Evolutionary conservation across 2,329 filamentous ascomycete genomes (phyloP).

Genomic region (Epichloe hybrida): DNA sequence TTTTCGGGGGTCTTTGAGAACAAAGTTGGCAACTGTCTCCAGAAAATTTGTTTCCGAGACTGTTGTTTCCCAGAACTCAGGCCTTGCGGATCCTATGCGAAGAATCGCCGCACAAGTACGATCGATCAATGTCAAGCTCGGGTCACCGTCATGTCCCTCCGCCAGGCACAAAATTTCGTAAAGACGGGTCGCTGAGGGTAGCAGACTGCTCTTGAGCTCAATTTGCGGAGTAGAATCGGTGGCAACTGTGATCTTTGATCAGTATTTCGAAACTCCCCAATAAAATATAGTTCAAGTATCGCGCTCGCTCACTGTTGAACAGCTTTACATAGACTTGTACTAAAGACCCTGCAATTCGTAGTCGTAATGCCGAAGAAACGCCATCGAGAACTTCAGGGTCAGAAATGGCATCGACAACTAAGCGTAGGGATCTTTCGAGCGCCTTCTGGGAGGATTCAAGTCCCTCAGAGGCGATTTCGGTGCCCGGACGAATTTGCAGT

Average conservation of each 20-base stretch:
- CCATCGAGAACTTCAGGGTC: slow-evolving; percentile 37
- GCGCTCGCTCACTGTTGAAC: slow-evolving; percentile 11
- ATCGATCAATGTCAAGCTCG: slow-evolving; percentile 13
- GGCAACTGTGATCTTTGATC: background rate
- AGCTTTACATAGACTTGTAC: slow-evolving; percentile 17
- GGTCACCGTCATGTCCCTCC: slow-evolving; percentile 10
- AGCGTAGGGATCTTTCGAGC: slow-evolving; percentile 30
- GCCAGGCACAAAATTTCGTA: slow-evolving; percentile 16
- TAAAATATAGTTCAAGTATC: background rate
- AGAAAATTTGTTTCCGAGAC: slow-evolving; percentile 11
- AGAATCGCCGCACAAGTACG: slow-evolving; percentile 16
- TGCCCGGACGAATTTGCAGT: slow-evolving; percentile 14
- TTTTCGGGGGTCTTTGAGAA: slow-evolving; percentile 16
- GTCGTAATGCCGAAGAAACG: slow-evolving; percentile 11
- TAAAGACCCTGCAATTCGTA: slow-evolving; percentile 16
- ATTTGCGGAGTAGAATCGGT: background rate
- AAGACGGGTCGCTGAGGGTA: slow-evolving; percentile 7
- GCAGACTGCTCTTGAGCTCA: slow-evolving; percentile 3
- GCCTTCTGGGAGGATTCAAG: slow-evolving; percentile 9
- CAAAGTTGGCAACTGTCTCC: slow-evolving; percentile 11
- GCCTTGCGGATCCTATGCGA: slow-evolving; percentile 15
- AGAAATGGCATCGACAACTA: slow-evolving; percentile 48
- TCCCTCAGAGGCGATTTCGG: background rate
- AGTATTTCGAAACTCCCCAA: background rate
- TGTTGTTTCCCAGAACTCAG: slow-evolving; percentile 17